A percentile compares a stretch with the other conserved stretches of the same genome.
Evolutionary conservation across 768 basidiomycete genomes (phyloP).

Genomic region (Lentinula detonsa): DNA sequence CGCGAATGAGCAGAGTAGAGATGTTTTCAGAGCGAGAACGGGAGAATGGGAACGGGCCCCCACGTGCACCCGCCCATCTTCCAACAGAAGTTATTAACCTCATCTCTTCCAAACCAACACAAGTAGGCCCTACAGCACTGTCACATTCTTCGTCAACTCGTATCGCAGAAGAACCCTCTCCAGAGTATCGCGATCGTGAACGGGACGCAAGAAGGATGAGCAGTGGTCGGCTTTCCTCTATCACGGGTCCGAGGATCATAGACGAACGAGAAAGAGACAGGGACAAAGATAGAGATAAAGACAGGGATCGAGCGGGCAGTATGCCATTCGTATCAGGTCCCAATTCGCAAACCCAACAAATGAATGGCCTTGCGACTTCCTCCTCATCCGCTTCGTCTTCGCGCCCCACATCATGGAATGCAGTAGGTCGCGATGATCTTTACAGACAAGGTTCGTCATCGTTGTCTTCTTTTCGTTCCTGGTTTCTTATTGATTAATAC

Average conservation of each 20-base stretch:
- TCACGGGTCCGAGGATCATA: conserved; percentile 24
- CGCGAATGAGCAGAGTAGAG: conserved; percentile 16
- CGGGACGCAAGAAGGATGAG: background rate
- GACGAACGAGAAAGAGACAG: conserved; percentile 24
- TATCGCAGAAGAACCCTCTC: conserved; percentile 29
- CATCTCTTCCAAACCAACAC: conserved; percentile 30
- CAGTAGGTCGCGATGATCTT: conserved; percentile 4
- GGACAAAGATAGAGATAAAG: background rate
- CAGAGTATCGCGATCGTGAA: conserved; percentile 14
- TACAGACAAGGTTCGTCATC: conserved; percentile 27
- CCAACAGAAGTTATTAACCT: conserved; percentile 50
- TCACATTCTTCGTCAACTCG: conserved; percentile 25
- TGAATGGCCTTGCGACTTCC: conserved; percentile 15
- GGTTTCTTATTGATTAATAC: conserved; percentile 12
- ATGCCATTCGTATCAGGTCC: conserved; percentile 50
- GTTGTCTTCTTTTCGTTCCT: conserved; percentile 27
- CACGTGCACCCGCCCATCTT: conserved; percentile 20
- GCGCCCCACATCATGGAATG: conserved; percentile 12
- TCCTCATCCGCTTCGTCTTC: conserved; percentile 22
- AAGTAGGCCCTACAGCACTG: background rate
- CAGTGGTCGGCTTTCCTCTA: conserved; percentile 28
- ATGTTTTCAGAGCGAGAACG: conserved; percentile 20
- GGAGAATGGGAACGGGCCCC: conserved; percentile 27
- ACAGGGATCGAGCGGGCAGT: conserved; percentile 32
- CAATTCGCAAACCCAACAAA: conserved; percentile 25